These are phyloP conservation scores for Sporothrix euskadiensis DNA, from an alignment of 2,329 filamentous ascomycete species.

Conservation along the genomic window DNA sequence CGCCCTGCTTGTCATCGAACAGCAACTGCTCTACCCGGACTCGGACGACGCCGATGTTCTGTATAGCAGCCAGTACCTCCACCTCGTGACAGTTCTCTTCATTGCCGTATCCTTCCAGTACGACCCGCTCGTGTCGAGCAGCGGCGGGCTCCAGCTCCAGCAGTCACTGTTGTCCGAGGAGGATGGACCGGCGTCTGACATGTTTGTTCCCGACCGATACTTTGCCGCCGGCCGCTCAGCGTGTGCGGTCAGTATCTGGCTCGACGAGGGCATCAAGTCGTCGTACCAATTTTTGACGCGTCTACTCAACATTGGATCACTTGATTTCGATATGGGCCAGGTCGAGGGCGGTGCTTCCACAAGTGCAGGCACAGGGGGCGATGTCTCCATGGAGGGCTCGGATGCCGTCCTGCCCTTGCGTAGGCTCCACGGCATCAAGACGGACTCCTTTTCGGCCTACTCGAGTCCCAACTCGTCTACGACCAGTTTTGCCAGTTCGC, in stretches of 20 bases:
- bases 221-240: constrained; percentile 36
- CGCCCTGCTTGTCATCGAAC: constrained; percentile 37
- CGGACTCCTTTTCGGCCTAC: constrained; percentile 27
- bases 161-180: constrained; percentile 37
- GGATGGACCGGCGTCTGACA: constrained; percentile 31
- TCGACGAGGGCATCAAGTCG: constrained; percentile 37
- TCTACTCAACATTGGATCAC: constrained; percentile 38
- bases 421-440: constrained; percentile 4
- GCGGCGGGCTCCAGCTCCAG: constrained; percentile 33
- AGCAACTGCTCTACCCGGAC: constrained; percentile 36
- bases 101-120: constrained; percentile 41
- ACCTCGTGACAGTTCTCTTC: constrained; percentile 38
- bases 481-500: constrained; percentile 32
- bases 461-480: constrained; percentile 33
- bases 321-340: constrained; percentile 36
- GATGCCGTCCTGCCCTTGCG: constrained; percentile 26
- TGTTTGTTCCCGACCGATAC: constrained; percentile 36
- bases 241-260: constrained; percentile 37
- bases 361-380: not conserved
- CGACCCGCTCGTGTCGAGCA: constrained; percentile 37
- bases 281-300: constrained; percentile 39
- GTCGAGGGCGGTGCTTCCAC: not conserved
- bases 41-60: constrained; percentile 37
- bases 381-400: constrained; percentile 26
- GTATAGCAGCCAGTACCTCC: constrained; percentile 37